phyloP scores from a whole-genome alignment of 805 yeast species.

The Ogataea minuta region DNA sequence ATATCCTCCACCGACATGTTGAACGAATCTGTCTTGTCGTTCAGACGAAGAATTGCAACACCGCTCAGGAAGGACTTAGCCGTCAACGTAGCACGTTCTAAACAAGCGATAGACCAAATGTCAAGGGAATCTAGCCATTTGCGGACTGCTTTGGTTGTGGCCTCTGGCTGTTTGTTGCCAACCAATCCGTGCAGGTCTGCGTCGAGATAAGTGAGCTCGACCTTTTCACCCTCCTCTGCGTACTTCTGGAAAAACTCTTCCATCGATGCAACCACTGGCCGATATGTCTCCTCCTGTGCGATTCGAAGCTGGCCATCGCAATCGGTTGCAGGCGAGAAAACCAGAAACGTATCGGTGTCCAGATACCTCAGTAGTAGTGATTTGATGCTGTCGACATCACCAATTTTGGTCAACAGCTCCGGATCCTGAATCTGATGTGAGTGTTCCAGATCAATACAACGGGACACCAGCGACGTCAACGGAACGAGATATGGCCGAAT shows the following conservation, averaged over 20 bases:
- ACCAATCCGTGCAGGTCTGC: slow-evolving; percentile 77
- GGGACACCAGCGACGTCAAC: slow-evolving; percentile 78
- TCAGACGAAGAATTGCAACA: slow-evolving; percentile 56
- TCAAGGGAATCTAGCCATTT: slow-evolving; percentile 64
- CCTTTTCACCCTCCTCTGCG: slow-evolving; percentile 28
- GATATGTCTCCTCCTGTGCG: slow-evolving; percentile 75
- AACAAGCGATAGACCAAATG: slow-evolving; percentile 77
- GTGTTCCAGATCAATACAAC: slow-evolving; percentile 74
- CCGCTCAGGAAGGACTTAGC: slow-evolving; percentile 88
- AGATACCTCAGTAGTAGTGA: slow-evolving; percentile 70
- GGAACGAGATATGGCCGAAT: slow-evolving; percentile 82
- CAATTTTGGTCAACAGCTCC: slow-evolving; percentile 58
- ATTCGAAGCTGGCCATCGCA: slow-evolving; percentile 78
- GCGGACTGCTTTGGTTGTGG: slow-evolving; percentile 58
- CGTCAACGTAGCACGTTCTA: slow-evolving; percentile 84
- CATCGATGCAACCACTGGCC: slow-evolving; percentile 69
- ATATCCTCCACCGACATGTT: slow-evolving; percentile 61
- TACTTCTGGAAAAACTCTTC: slow-evolving; percentile 54
- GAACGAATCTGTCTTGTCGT: slow-evolving; percentile 25
- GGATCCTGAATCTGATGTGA: slow-evolving; percentile 40
- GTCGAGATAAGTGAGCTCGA: slow-evolving; percentile 62
- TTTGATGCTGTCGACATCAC: slow-evolving; percentile 56
- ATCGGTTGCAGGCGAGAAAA: slow-evolving; percentile 77
- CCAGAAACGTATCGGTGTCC: slow-evolving; percentile 91
- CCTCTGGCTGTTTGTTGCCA: slow-evolving; percentile 70